A percentile compares a stretch with the other conserved stretches of the same genome.
Evolutionary conservation across 2,329 filamentous ascomycete species (phyloP).

Genomic region (Capronia coronata): DNA sequence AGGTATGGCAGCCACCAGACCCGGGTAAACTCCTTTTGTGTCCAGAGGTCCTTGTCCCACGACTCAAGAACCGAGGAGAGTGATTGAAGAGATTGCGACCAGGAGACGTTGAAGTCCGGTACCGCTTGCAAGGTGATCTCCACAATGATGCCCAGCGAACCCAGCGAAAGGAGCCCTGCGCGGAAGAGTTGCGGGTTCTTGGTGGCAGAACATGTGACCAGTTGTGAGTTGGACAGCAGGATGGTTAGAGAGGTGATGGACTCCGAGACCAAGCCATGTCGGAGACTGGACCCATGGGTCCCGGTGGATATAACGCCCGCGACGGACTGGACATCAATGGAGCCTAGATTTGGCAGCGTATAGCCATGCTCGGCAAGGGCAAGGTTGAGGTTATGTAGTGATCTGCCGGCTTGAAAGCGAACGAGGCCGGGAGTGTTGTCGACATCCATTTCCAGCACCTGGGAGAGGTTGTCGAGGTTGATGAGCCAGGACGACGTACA

Average conservation of each 20-base stretch:
- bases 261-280: constrained; percentile 77
- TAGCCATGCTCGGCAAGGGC: constrained; percentile 68
- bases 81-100: constrained; percentile 71
- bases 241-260: constrained; percentile 68
- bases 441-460: constrained; percentile 56
- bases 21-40: constrained; percentile 75
- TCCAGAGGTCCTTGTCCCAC: constrained; percentile 75
- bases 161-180: constrained; percentile 78
- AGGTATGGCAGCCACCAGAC: constrained; percentile 99
- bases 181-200: constrained; percentile 75
- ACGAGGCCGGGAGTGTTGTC: constrained; percentile 61
- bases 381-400: constrained; percentile 66
- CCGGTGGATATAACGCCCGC: constrained; percentile 88
- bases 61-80: constrained; percentile 61
- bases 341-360: constrained; percentile 85
- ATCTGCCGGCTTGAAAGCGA: constrained; percentile 80
- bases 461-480: constrained; percentile 78
- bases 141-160: constrained; percentile 82
- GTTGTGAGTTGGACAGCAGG: constrained; percentile 72
- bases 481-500: constrained; percentile 92
- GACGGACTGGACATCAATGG: constrained; percentile 90
- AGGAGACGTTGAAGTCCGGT: constrained; percentile 74
- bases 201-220: constrained; percentile 60
- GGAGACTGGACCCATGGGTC: constrained; percentile 82
- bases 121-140: constrained; percentile 81